Percentiles rank a stretch among this genome's conserved stretches.
Evolutionary conservation across 2,329 filamentous ascomycete genomes (phyloP).

Genomic region (Scedosporium dehoogii): DNA sequence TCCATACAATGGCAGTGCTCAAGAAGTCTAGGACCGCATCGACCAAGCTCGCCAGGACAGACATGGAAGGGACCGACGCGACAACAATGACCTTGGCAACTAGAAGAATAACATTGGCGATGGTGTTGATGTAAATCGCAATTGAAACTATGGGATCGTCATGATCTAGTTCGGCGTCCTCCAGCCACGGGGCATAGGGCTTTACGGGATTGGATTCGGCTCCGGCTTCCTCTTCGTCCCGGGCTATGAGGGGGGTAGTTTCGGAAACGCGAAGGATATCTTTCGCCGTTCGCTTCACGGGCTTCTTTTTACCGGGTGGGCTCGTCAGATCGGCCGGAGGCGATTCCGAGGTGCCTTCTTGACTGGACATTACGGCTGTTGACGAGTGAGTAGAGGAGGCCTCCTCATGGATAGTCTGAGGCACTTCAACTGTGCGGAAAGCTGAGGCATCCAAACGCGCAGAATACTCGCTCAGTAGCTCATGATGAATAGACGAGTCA

Average conservation of each 20-base stretch:
- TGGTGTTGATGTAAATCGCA: conserved; percentile 78
- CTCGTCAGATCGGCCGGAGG: background rate
- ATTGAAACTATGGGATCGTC: conserved; percentile 68
- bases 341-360: conserved; percentile 7
- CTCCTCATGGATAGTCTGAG: conserved; percentile 69
- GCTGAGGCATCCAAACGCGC: conserved; percentile 47
- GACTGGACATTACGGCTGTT: conserved; percentile 20
- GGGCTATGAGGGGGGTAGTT: conserved; percentile 52
- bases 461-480: conserved; percentile 81
- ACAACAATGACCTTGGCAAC: conserved; percentile 70
- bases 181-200: conserved; percentile 58
- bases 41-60: conserved; percentile 69
- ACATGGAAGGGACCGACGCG: conserved; percentile 68
- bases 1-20: conserved; percentile 72
- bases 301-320: background rate
- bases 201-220: conserved; percentile 29
- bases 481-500: conserved; percentile 85
- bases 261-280: conserved; percentile 74
- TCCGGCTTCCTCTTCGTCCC: conserved; percentile 29
- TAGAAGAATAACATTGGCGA: conserved; percentile 67
- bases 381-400: conserved; percentile 20
- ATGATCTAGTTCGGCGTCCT: conserved; percentile 63
- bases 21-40: conserved; percentile 75
- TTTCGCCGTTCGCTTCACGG: conserved; percentile 67
- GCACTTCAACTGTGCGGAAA: conserved; percentile 49